Conservation (phyloP, 371 early-diverging fungal genomes). For the Saksenaea oblongispora region DNA sequence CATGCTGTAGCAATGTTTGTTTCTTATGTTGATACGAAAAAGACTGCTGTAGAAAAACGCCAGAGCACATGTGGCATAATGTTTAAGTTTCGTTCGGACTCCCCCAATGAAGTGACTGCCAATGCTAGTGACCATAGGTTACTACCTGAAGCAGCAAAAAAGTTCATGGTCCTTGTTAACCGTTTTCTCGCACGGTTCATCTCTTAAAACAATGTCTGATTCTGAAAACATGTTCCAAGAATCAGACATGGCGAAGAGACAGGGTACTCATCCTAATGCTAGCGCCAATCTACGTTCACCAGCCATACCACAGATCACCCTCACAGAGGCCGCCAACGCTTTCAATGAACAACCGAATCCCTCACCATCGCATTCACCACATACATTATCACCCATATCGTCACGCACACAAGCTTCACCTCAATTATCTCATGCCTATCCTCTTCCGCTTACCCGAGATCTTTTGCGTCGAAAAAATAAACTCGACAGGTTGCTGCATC, state of each 20-base stretch:
- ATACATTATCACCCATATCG: slow-evolving; percentile 11
- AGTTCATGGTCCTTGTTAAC: neutral
- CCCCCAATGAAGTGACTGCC: neutral
- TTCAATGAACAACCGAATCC: neutral
- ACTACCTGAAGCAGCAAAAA: neutral
- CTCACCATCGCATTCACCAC: slow-evolving; percentile 16
- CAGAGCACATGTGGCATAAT: too few species aligned
- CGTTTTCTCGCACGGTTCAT: slow-evolving; percentile 4
- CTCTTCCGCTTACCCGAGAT: slow-evolving; percentile 51
- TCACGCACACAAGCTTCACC: neutral
- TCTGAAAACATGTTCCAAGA: slow-evolving; percentile 14
- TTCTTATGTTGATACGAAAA: too few species aligned
- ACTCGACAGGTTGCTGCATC: slow-evolving; percentile 30
- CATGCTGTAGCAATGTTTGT: too few species aligned
- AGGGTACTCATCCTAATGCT: neutral
- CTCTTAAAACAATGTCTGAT: slow-evolving; percentile 21
- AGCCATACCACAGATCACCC: slow-evolving; percentile 40
- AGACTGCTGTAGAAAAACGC: too few species aligned
- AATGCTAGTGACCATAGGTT: neutral
- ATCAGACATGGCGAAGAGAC: slow-evolving; percentile 5
- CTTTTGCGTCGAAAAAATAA: slow-evolving; percentile 42
- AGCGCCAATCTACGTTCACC: slow-evolving; percentile 5
- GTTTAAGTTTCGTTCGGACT: neutral
- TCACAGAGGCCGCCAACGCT: slow-evolving; percentile 26
- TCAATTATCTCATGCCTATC: slow-evolving; percentile 5